Conservation (phyloP, 495 filamentous ascomycete species). For the Penicillium coffeae region DNA sequence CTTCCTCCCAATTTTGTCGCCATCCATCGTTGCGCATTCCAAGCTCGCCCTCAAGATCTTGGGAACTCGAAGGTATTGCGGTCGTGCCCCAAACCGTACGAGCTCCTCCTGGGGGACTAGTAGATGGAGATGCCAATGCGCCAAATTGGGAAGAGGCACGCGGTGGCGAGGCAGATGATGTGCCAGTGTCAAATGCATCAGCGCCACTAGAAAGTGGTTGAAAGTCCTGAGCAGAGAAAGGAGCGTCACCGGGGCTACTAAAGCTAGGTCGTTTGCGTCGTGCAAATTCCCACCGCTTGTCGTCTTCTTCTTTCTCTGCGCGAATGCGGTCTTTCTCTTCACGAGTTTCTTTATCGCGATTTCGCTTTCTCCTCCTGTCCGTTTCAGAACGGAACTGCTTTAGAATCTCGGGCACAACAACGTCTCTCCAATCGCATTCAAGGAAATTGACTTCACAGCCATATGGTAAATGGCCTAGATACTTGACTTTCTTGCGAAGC, state of each 20-base stretch:
- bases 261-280: conserved; percentile 45
- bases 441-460: conserved; percentile 92
- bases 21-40: conserved; percentile 65
- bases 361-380: conserved; percentile 70
- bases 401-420: conserved; percentile 72
- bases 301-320: conserved; percentile 79
- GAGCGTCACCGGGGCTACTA: conserved; percentile 30
- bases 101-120: conserved; percentile 61
- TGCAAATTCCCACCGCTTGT: conserved; percentile 54
- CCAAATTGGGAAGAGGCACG: conserved; percentile 53
- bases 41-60: conserved; percentile 32
- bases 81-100: conserved; percentile 89
- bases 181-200: conserved; percentile 37
- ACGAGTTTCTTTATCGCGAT: conserved; percentile 79
- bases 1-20: conserved; percentile 72
- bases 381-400: conserved; percentile 71
- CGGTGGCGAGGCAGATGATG: conserved; percentile 58
- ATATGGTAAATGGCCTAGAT: conserved; percentile 84
- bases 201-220: conserved; percentile 55
- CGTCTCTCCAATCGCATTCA: conserved; percentile 96
- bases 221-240: conserved; percentile 57
- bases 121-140: conserved; percentile 67
- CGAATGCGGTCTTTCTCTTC: conserved; percentile 88
- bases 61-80: conserved; percentile 52
- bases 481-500: conserved; percentile 80